Percentiles rank a stretch among this genome's conserved stretches.
Conservation (phyloP, 441 rosid genomes). For the Geranium incanum region DNA sequence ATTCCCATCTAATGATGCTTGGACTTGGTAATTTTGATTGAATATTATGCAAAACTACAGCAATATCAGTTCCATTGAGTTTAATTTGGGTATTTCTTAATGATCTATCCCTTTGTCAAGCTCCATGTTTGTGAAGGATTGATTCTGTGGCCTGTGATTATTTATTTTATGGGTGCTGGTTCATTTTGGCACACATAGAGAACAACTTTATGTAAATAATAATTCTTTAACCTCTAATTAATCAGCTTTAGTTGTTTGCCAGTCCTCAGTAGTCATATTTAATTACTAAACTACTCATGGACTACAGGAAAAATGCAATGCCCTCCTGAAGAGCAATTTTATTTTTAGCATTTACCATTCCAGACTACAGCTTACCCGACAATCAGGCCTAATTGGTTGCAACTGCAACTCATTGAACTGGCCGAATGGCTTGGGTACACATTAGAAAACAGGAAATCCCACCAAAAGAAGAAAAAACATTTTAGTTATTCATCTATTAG, state of each 20-base stretch:
- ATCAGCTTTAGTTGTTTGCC: no score
- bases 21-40: constrained; percentile 12
- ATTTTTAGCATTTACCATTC: background rate
- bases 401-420: background rate
- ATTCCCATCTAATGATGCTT: constrained; percentile 16
- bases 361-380: background rate
- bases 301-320: background rate
- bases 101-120: constrained; percentile 4
- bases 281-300: background rate
- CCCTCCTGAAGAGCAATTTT: background rate
- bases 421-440: no score
- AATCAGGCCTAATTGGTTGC: background rate
- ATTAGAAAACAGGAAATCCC: no score
- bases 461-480: no score
- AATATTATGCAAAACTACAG: background rate
- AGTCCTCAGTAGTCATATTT: background rate
- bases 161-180: background rate
- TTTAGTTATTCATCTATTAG: no score
- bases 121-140: background rate
- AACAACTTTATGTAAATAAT: no score
- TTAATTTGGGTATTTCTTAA: background rate
- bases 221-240: no score
- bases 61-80: background rate
- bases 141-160: background rate
- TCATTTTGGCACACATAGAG: no score